A percentile compares a stretch with the other conserved stretches of the same genome.
phyloP scores from a whole-genome alignment of 225 moss, liverwort and hornwort genomes.

The Asterella californica region DNA sequence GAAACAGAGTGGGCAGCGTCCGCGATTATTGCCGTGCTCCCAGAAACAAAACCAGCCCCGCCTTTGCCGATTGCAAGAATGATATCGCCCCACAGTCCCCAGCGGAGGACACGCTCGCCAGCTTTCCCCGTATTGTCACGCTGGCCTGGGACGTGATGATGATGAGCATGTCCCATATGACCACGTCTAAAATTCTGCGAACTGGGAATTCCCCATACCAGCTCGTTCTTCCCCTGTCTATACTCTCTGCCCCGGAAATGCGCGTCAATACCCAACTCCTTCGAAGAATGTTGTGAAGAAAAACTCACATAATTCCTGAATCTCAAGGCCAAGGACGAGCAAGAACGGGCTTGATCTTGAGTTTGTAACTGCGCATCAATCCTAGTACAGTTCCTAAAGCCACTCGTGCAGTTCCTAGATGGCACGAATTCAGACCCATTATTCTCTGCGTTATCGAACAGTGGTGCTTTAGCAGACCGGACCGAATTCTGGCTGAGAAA shows the following conservation, averaged over 20 bases:
- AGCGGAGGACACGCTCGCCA: slow-evolving; percentile 65
- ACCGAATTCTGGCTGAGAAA: not conserved
- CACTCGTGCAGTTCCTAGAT: not conserved
- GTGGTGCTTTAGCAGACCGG: not conserved
- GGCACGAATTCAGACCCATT: not conserved
- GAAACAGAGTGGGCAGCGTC: slow-evolving; percentile 95
- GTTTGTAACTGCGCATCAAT: not conserved
- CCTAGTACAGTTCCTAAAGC: not conserved
- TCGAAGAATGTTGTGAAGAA: not conserved
- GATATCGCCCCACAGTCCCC: slow-evolving; percentile 81
- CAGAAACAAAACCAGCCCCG: slow-evolving; percentile 88
- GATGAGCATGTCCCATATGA: slow-evolving; percentile 75
- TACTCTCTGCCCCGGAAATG: slow-evolving; percentile 13
- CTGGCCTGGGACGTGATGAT: slow-evolving; percentile 41
- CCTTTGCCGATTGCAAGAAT: slow-evolving; percentile 72
- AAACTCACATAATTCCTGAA: slow-evolving; percentile 7
- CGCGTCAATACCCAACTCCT: not conserved
- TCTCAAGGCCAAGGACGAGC: slow-evolving; percentile 1
- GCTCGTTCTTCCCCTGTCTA: slow-evolving; percentile 22
- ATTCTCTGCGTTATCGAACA: not conserved
- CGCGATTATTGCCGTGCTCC: slow-evolving; percentile 87
- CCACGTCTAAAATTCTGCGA: slow-evolving; percentile 47
- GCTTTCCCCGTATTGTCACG: slow-evolving; percentile 46
- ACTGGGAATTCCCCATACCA: slow-evolving; percentile 30
- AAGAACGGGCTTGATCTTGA: not conserved